These are phyloP conservation scores for Jaenimonas drosophilae DNA, from an alignment of 208 protist genomes.

Conservation along the genomic window DNA sequence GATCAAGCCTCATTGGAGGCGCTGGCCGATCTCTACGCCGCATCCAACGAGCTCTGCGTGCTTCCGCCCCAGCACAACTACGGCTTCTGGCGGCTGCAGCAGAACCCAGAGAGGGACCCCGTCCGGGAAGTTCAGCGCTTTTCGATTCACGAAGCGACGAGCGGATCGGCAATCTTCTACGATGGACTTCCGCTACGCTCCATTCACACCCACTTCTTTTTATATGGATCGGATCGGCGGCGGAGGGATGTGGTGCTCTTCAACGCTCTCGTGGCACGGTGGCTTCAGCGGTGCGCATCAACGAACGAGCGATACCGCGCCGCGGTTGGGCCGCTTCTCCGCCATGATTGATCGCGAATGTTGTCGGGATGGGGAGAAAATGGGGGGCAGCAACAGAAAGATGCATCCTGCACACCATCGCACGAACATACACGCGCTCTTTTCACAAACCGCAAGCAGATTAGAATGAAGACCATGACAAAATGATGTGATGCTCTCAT, in stretches of 20 bases:
- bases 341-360: too few species aligned
- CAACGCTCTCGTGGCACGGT: constrained; percentile 38
- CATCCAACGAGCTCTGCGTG: constrained; percentile 14
- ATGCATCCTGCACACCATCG: too few species aligned
- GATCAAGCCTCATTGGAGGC: constrained; percentile 67
- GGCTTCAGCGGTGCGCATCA: constrained; percentile 23
- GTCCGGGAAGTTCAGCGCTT: constrained; percentile 33
- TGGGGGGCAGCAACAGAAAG: too few species aligned
- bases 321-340: constrained; percentile 6
- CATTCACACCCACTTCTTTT: constrained; percentile 69
- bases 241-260: constrained; percentile 39
- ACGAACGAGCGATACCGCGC: constrained; percentile 9
- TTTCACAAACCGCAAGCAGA: too few species aligned
- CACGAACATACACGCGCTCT: too few species aligned
- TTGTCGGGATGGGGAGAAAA: too few species aligned
- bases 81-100: constrained; percentile 77
- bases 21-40: constrained; percentile 25
- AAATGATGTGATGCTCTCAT: too few species aligned
- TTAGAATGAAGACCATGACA: too few species aligned
- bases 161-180: constrained; percentile 26
- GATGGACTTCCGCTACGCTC: constrained; percentile 40
- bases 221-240: not conserved
- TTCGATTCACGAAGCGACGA: constrained; percentile 12
- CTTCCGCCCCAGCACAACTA: constrained; percentile 74
- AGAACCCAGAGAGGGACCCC: constrained; percentile 13